Conservation (phyloP, 345 rosid genomes). For the Anastatica hierochuntica region DNA sequence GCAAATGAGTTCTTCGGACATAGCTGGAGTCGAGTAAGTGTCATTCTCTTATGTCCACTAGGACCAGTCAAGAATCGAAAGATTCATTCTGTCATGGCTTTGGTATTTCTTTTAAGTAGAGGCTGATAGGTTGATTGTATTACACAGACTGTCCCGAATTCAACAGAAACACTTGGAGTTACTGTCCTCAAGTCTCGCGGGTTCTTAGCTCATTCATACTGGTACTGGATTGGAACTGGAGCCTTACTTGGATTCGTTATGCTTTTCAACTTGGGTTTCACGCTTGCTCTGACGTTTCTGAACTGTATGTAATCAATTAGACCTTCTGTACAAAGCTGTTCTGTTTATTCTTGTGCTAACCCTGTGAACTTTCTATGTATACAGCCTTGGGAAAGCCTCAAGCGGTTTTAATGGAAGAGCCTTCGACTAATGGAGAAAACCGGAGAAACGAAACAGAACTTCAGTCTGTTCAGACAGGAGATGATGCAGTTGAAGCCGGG, state of each 20-base stretch:
- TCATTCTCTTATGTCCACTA: background rate
- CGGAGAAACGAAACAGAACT: slow-evolving; percentile 21
- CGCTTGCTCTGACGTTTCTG: slow-evolving; percentile 56
- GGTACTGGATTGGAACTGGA: slow-evolving; percentile 86
- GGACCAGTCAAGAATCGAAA: too few species aligned
- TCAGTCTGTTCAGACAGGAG: slow-evolving; percentile 19
- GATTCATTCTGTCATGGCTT: background rate
- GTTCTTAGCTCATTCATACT: slow-evolving; percentile 51
- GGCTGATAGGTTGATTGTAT: slow-evolving; percentile 3
- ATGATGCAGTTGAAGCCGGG: slow-evolving; percentile 5
- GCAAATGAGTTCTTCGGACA: slow-evolving; percentile 64
- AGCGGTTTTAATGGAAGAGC: slow-evolving; percentile 36
- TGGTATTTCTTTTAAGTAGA: background rate
- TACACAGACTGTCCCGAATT: slow-evolving; percentile 38
- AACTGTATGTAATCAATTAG: slow-evolving; percentile 42
- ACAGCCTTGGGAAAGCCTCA: slow-evolving; percentile 57
- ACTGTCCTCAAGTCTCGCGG: slow-evolving; percentile 53
- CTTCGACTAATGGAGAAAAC: slow-evolving; percentile 20
- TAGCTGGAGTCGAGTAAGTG: slow-evolving; percentile 49
- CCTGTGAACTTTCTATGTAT: slow-evolving; percentile 8
- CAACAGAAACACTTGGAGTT: slow-evolving; percentile 66
- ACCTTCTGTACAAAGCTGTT: background rate
- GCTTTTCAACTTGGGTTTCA: slow-evolving; percentile 60
- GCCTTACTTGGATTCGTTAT: slow-evolving; percentile 50
- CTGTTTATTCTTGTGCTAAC: background rate